phyloP scores from a whole-genome alignment of 2,329 filamentous ascomycete species.

The Fusarium fracticaudum region DNA sequence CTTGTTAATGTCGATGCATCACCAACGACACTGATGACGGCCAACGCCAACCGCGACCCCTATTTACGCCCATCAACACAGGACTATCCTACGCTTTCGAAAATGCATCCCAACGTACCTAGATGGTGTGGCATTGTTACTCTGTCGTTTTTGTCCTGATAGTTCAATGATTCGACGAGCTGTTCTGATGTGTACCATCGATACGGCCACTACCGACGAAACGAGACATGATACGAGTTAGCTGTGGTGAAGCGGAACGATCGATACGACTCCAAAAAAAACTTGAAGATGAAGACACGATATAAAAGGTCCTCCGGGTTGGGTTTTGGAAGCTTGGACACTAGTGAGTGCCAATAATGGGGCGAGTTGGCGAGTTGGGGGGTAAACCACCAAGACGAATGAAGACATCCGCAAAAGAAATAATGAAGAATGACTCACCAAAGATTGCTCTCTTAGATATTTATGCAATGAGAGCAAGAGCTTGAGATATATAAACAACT shows the following conservation, averaged over 20 bases:
- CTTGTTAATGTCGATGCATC: background rate
- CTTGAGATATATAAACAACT: background rate
- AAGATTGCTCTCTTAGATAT: background rate
- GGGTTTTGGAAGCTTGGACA: background rate
- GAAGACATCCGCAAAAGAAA: background rate
- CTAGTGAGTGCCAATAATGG: background rate
- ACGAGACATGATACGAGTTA: background rate
- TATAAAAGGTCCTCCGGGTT: background rate
- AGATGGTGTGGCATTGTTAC: rapidly evolving
- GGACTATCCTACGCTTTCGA: background rate
- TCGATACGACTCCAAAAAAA: background rate
- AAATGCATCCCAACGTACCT: background rate
- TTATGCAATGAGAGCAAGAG: background rate
- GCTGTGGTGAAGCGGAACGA: background rate
- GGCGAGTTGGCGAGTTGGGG: background rate
- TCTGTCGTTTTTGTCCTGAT: background rate
- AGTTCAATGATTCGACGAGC: background rate
- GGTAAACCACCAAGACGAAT: background rate
- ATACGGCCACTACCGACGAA: background rate
- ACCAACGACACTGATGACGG: background rate
- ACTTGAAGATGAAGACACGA: background rate
- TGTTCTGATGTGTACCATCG: background rate
- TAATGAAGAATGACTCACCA: background rate
- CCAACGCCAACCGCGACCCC: background rate
- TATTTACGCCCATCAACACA: background rate